A percentile compares a stretch with the other conserved stretches of the same genome.
These are phyloP conservation scores for Musa balbisiana DNA, from an alignment of 202 grass and related monocot species.

Conservation along the genomic window DNA sequence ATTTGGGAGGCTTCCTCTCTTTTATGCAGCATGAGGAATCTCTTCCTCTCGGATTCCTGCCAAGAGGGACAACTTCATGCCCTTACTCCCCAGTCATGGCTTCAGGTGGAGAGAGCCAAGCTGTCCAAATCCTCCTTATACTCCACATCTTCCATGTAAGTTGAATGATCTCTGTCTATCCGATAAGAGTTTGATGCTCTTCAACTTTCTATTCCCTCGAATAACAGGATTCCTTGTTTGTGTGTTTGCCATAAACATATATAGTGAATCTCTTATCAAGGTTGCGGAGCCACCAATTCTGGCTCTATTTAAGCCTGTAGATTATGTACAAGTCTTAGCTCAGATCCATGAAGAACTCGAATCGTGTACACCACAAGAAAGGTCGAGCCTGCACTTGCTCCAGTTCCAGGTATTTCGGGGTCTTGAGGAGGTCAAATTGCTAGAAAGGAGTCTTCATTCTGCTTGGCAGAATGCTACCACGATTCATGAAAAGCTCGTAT, in stretches of 20 bases:
- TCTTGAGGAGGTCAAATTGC: conserved; percentile 72
- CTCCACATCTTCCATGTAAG: conserved; percentile 78
- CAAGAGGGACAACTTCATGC: conserved; percentile 79
- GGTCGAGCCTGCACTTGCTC: conserved; percentile 61
- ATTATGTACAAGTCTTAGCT: conserved; percentile 73
- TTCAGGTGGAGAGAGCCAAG: conserved; percentile 74
- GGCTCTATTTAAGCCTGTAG: conserved; percentile 64
- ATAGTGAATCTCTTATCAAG: conserved; percentile 91
- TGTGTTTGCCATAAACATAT: neutral
- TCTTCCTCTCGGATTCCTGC: conserved; percentile 77
- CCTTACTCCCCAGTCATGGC: conserved; percentile 75
- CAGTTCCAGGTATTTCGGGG: conserved; percentile 89
- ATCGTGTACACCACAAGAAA: conserved; percentile 53
- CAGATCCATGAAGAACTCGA: conserved; percentile 95
- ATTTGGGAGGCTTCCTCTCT: conserved; percentile 65
- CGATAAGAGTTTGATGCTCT: neutral
- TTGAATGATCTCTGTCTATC: neutral
- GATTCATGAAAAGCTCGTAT: conserved; percentile 87
- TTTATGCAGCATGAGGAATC: conserved; percentile 66
- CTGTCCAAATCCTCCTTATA: conserved; percentile 56
- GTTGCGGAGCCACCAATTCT: conserved; percentile 59
- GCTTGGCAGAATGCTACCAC: conserved; percentile 85
- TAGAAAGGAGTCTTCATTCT: conserved; percentile 62
- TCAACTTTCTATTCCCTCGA: neutral
- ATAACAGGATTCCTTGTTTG: neutral